phyloP scores from a whole-genome alignment of 257 asterid genomes.

The Rhazya stricta region DNA sequence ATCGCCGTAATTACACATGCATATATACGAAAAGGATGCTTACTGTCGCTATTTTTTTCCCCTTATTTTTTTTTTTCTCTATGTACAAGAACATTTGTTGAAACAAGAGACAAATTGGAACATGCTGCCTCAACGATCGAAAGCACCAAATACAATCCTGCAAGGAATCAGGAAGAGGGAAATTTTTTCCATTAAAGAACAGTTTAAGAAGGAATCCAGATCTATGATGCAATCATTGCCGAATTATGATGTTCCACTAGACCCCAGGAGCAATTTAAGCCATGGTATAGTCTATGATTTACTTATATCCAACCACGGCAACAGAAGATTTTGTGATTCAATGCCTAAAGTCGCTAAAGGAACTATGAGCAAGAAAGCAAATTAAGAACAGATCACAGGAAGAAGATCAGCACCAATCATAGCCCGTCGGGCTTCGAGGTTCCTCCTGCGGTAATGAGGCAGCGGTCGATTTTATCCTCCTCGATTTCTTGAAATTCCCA shows the following conservation, averaged over 20 bases:
- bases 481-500: slow-evolving; percentile 53
- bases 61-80: background rate
- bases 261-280: too few species aligned
- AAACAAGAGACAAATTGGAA: slow-evolving; percentile 13
- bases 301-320: background rate
- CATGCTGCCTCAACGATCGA: slow-evolving; percentile 52
- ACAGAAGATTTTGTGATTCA: background rate
- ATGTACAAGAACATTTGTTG: slow-evolving; percentile 9
- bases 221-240: background rate
- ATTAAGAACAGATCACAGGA: background rate
- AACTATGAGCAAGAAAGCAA: background rate
- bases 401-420: slow-evolving; percentile 49
- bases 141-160: slow-evolving; percentile 60
- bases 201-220: too few species aligned
- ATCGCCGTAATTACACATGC: background rate
- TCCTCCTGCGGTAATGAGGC: slow-evolving; percentile 27
- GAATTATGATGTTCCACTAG: background rate
- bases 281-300: too few species aligned
- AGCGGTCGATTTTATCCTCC: slow-evolving; percentile 35
- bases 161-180: slow-evolving; percentile 1
- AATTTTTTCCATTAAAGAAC: background rate
- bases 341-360: background rate
- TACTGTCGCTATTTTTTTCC: too few species aligned
- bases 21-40: background rate
- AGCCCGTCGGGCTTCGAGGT: slow-evolving; percentile 36